phyloP scores from a whole-genome alignment of 2,329 filamentous ascomycete species.

The Hymenotorrendiella dingleyae region DNA sequence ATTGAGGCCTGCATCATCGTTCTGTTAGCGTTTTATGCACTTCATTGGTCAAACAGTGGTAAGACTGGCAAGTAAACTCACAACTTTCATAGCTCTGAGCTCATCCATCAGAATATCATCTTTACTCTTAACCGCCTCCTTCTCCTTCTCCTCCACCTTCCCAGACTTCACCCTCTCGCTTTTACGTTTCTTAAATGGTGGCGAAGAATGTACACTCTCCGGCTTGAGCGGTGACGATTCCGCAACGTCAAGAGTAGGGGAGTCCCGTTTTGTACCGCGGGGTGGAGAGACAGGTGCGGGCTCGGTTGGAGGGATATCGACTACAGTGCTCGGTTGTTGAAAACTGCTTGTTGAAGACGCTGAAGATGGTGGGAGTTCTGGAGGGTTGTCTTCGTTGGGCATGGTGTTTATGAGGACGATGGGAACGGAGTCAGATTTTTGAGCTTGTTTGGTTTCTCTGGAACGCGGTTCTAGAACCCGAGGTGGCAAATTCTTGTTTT shows the following conservation, averaged over 20 bases:
- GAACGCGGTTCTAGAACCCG: no score
- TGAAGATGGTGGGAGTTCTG: neutral
- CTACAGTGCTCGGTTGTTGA: slow-evolving; percentile 7
- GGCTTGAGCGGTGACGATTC: neutral
- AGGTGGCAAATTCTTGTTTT: no score
- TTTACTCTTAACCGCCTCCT: neutral
- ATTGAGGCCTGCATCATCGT: slow-evolving; percentile 21
- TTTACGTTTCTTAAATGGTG: neutral
- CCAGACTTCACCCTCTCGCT: neutral
- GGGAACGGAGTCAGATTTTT: no score
- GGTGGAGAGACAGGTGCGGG: neutral
- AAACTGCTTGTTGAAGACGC: slow-evolving; percentile 3
- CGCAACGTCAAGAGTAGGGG: neutral
- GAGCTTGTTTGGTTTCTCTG: no score
- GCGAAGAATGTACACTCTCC: neutral
- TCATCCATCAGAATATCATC: slow-evolving; percentile 24
- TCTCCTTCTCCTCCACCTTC: neutral
- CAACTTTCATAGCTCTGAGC: slow-evolving; percentile 28
- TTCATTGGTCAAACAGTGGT: no score
- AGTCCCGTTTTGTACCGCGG: neutral
- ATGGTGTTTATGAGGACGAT: no score
- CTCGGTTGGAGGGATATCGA: slow-evolving; percentile 6
- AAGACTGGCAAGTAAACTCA: slow-evolving; percentile 10
- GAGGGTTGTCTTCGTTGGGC: no score
- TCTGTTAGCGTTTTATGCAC: neutral